phyloP scores from a whole-genome alignment of 345 rosid genomes.

The Leavenworthia alabamica region DNA sequence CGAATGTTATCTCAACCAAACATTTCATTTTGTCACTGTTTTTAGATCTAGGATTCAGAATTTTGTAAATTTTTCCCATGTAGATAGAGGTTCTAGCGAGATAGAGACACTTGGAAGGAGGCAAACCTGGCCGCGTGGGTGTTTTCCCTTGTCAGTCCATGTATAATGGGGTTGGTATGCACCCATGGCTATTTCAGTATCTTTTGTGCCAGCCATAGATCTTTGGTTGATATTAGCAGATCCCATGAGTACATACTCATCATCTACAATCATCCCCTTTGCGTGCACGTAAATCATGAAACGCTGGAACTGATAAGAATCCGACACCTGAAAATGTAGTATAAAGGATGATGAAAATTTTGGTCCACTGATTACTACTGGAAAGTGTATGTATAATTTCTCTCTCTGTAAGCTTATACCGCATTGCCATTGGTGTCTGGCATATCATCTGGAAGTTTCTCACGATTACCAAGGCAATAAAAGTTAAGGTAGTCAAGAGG shows the following conservation, averaged over 20 bases:
- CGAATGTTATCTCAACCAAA: too few species aligned
- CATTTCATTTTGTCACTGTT: too few species aligned
- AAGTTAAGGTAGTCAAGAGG: conserved; percentile 94
- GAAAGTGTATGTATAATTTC: too few species aligned
- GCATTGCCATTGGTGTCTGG: conserved; percentile 25
- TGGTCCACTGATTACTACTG: not conserved
- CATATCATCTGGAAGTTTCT: conserved; percentile 31
- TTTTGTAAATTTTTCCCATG: too few species aligned
- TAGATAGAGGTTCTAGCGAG: too few species aligned
- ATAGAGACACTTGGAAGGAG: too few species aligned
- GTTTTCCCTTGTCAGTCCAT: conserved; percentile 47
- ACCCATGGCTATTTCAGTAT: conserved; percentile 95
- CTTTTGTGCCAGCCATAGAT: conserved; percentile 94
- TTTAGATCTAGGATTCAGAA: too few species aligned
- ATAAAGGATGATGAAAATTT: not conserved
- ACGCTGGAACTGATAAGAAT: conserved; percentile 38
- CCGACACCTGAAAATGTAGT: conserved; percentile 44
- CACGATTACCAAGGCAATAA: conserved; percentile 82
- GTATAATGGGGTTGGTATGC: conserved; percentile 87
- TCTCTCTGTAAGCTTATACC: conserved; percentile 53
- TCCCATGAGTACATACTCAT: conserved; percentile 77
- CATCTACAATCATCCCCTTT: conserved; percentile 92
- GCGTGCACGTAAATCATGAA: conserved; percentile 95
- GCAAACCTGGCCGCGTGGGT: conserved; percentile 81
- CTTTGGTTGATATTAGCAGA: conserved; percentile 97